These are phyloP conservation scores for Salix dunnii DNA, from an alignment of 345 rosid genomes.

Conservation along the genomic window DNA sequence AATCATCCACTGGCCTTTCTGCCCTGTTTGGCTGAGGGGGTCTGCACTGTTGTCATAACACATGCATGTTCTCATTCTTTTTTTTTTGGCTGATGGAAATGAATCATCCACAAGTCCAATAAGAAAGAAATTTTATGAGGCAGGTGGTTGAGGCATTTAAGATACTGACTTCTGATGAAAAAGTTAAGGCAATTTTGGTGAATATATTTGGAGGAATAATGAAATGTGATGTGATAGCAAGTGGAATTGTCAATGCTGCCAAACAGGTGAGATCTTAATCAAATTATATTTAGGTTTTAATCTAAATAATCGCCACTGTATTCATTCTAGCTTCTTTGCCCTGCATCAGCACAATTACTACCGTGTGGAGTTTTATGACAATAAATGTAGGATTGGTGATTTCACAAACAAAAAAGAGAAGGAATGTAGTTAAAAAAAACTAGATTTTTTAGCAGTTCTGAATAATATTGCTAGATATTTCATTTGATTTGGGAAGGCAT, in stretches of 20 bases:
- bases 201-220: constrained; percentile 99
- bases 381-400: background rate
- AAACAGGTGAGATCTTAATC: constrained; percentile 56
- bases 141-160: constrained; percentile 99
- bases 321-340: background rate
- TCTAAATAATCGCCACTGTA: background rate
- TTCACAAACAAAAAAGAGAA: background rate
- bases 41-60: background rate
- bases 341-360: background rate
- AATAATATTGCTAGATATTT: background rate
- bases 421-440: background rate
- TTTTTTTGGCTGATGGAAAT: background rate
- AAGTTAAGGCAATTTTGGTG: constrained; percentile 96
- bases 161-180: constrained; percentile 92
- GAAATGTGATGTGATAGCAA: constrained; percentile 98
- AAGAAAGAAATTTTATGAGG: constrained; percentile 4
- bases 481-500: background rate
- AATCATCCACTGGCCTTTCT: background rate
- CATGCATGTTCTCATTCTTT: background rate
- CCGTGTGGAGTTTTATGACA: background rate
- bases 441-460: background rate
- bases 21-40: background rate
- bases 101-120: background rate
- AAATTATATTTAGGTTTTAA: background rate
- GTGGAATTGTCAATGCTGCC: constrained; percentile 98